Percentiles rank a stretch among this genome's conserved stretches.
Evolutionary conservation across 75 land plant genomes (phyloP).

Genomic region (Pseudotsuga menziesii): DNA sequence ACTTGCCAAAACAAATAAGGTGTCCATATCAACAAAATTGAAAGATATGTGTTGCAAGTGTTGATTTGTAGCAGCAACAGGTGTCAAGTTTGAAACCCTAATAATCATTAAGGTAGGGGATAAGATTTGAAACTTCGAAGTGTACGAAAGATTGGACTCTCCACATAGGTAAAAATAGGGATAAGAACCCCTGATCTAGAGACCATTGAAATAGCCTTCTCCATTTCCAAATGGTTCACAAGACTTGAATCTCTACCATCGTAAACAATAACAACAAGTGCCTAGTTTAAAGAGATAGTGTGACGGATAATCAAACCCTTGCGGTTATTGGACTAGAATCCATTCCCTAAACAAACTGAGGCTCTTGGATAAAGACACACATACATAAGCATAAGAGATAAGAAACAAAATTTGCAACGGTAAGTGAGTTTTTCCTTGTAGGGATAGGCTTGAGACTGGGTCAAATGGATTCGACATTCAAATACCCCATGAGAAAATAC

Average conservation of each 20-base stretch:
- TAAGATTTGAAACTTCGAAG: background rate
- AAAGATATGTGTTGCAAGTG: background rate
- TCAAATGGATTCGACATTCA: conserved; percentile 67
- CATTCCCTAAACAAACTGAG: background rate
- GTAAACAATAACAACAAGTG: background rate
- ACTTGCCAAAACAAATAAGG: background rate
- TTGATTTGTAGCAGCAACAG: background rate
- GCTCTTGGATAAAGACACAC: conserved; percentile 31
- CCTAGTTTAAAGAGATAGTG: conserved; percentile 3
- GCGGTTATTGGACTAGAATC: too few species aligned
- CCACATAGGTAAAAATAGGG: background rate
- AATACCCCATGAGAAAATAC: conserved; percentile 61
- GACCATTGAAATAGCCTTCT: background rate
- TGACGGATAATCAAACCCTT: background rate
- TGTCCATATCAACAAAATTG: too few species aligned
- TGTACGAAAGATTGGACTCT: background rate
- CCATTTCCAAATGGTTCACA: background rate
- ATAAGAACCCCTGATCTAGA: background rate
- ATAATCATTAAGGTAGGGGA: conserved; percentile 40
- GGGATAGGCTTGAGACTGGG: conserved; percentile 60
- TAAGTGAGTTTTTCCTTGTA: conserved; percentile 69
- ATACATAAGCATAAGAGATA: conserved; percentile 56
- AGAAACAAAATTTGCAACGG: conserved; percentile 42
- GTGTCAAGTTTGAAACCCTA: background rate
- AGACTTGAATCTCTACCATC: background rate